Conservation (phyloP, 192 early-diverging fungal species). For the Entophlyctis luteolus region DNA sequence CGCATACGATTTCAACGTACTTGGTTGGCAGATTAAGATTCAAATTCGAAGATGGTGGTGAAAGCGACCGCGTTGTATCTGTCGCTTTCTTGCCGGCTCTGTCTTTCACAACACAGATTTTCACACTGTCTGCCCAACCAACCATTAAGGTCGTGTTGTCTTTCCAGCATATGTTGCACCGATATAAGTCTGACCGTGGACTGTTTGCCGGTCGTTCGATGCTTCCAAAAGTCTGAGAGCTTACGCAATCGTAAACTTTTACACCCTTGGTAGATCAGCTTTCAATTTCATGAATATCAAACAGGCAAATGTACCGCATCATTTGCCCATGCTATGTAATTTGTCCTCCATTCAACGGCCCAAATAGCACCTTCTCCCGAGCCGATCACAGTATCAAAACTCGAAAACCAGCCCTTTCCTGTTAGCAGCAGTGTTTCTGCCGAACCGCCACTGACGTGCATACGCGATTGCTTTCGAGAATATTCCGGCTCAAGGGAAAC, state of each 20-base stretch:
- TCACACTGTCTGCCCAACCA: constrained; percentile 94
- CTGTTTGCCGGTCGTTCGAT: constrained; percentile 74
- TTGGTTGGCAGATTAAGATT: constrained; percentile 42
- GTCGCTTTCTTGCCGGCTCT: constrained; percentile 3
- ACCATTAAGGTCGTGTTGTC: constrained; percentile 72
- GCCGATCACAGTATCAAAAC: constrained; percentile 72
- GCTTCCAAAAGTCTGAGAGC: constrained; percentile 73
- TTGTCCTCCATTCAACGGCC: constrained; percentile 76
- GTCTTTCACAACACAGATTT: constrained; percentile 72
- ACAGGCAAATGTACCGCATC: constrained; percentile 53
- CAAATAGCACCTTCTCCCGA: constrained; percentile 88
- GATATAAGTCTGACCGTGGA: constrained; percentile 79
- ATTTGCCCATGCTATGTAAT: constrained; percentile 91
- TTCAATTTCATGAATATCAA: not conserved
- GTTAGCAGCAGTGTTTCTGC: constrained; percentile 81
- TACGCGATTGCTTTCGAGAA: constrained; percentile 65
- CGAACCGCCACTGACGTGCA: constrained; percentile 87
- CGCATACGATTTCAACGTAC: constrained; percentile 58
- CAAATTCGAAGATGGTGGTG: constrained; percentile 36
- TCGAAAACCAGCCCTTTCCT: constrained; percentile 91
- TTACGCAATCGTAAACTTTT: constrained; percentile 70
- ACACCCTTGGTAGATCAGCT: constrained; percentile 31
- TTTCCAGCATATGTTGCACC: constrained; percentile 84
- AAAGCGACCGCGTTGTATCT: not conserved
- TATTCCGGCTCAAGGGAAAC: constrained; percentile 89